Evolutionary conservation across 768 basidiomycete species (phyloP).

Genomic region (Chalciporus pseudorubinellus): DNA sequence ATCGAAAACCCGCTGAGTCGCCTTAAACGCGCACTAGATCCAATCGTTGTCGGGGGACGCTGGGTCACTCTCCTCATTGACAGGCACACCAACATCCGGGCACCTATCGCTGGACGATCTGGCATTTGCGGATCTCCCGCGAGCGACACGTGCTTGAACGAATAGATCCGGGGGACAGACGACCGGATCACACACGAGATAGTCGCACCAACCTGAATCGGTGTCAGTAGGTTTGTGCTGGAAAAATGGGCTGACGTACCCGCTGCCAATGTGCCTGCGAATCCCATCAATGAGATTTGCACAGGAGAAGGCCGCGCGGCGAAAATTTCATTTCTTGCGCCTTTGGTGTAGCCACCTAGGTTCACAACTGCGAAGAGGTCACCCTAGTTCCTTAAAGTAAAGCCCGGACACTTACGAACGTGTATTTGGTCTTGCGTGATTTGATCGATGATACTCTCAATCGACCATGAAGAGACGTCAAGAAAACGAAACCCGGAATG

Average conservation of each 20-base stretch:
- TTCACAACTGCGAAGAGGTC: constrained; percentile 37
- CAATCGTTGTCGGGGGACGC: constrained; percentile 37
- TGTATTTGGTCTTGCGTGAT: constrained; percentile 46
- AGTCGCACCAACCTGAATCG: constrained; percentile 45
- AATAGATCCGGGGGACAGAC: constrained; percentile 42
- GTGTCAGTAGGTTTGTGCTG: background rate
- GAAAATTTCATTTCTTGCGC: constrained; percentile 50
- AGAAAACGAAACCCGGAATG: constrained; percentile 37
- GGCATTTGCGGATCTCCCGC: constrained; percentile 2
- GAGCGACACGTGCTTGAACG: constrained; percentile 31
- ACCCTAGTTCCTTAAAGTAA: background rate
- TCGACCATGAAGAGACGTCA: constrained; percentile 42
- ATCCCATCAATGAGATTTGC: constrained; percentile 51
- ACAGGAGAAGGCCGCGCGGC: constrained; percentile 48
- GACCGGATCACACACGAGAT: constrained; percentile 43
- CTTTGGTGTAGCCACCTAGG: constrained; percentile 51
- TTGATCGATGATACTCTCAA: constrained; percentile 35
- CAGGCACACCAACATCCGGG: constrained; percentile 29
- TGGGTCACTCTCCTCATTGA: constrained; percentile 42
- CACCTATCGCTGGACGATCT: constrained; percentile 3
- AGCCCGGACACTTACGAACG: constrained; percentile 34
- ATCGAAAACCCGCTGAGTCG: background rate
- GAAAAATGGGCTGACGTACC: constrained; percentile 19
- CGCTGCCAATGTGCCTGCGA: constrained; percentile 46
- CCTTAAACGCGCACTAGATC: constrained; percentile 40